A percentile compares a stretch with the other conserved stretches of the same genome.
Conservation (phyloP, 1,139 yeast species). For the Suhomyces maxii region DNA sequence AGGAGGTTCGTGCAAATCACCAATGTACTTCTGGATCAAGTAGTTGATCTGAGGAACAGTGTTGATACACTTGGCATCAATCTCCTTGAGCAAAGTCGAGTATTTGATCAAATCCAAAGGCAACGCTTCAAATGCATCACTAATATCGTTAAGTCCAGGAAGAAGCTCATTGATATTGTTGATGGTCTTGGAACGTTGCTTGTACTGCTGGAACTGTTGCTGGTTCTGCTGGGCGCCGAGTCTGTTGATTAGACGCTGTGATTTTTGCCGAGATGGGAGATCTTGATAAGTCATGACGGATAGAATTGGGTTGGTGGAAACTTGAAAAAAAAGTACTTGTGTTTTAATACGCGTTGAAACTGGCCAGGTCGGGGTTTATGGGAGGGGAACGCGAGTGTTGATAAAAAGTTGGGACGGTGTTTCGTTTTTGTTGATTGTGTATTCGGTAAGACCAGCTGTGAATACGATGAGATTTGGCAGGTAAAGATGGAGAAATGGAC, state of each 20-base stretch:
- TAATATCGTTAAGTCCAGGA: constrained; percentile 89
- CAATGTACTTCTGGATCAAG: constrained; percentile 58
- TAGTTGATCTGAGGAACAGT: constrained; percentile 67
- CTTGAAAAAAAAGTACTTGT: not conserved
- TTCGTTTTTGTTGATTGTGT: not conserved
- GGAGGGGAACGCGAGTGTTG: not conserved
- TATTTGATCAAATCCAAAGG: constrained; percentile 84
- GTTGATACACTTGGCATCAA: constrained; percentile 88
- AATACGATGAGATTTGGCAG: not conserved
- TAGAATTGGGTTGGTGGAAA: not conserved
- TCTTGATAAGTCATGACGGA: constrained; percentile 32
- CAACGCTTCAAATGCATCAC: constrained; percentile 89
- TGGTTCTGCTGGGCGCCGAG: constrained; percentile 28
- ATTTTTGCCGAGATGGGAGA: constrained; percentile 49
- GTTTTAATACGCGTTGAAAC: not conserved
- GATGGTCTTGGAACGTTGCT: constrained; percentile 34
- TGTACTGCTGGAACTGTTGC: constrained; percentile 35
- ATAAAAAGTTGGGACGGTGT: not conserved
- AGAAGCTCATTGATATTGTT: constrained; percentile 48
- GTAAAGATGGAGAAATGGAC: not conserved
- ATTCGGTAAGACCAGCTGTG: not conserved
- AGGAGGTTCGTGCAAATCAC: constrained; percentile 31
- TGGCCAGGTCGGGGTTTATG: not conserved
- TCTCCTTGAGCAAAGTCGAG: constrained; percentile 85
- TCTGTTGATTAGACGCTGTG: constrained; percentile 45